A percentile compares a stretch with the other conserved stretches of the same genome.
Evolutionary conservation across 257 asterid genomes (phyloP).

Genomic region (Salvia rosmarinus): DNA sequence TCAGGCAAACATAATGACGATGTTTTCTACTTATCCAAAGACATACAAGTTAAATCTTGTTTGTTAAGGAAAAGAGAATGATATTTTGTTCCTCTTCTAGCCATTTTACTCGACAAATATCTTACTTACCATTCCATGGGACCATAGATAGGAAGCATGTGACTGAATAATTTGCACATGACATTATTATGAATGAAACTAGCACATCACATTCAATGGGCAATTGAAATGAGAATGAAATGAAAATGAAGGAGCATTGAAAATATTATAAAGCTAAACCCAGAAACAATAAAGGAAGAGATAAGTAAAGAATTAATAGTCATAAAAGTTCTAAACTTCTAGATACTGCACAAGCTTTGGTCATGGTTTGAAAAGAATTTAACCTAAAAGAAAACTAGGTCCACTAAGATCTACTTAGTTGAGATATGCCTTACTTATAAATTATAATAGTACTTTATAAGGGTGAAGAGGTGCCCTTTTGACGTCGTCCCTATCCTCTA

Average conservation of each 20-base stretch:
- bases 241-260: not conserved
- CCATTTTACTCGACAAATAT: slow-evolving; percentile 3
- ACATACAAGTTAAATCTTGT: no score
- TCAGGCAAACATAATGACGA: slow-evolving; percentile 7
- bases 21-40: slow-evolving; percentile 8
- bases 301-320: not conserved
- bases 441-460: no score
- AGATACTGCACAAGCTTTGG: not conserved
- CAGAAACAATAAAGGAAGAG: slow-evolving; percentile 6
- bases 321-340: not conserved
- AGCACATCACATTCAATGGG: not conserved
- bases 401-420: not conserved
- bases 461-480: no score
- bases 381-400: not conserved
- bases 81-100: not conserved
- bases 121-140: not conserved
- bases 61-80: not conserved
- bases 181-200: not conserved
- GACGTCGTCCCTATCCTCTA: no score
- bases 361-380: not conserved
- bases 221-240: not conserved
- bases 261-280: not conserved
- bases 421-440: not conserved
- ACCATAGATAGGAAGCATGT: slow-evolving; percentile 7
- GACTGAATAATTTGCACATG: not conserved